phyloP scores from a whole-genome alignment of 768 basidiomycete genomes.

The Pholiota molesta region DNA sequence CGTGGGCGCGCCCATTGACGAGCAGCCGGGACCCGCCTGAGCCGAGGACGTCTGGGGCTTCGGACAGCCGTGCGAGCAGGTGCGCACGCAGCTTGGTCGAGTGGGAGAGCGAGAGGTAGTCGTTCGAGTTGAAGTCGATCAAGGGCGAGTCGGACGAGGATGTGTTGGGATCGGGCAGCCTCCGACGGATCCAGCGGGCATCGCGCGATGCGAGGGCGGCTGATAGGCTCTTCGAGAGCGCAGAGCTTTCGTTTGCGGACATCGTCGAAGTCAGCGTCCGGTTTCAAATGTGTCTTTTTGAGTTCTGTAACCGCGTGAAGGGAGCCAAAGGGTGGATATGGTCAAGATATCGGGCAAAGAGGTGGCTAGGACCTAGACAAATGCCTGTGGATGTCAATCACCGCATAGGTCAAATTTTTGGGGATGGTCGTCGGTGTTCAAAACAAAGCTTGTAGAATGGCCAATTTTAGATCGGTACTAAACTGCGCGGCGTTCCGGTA shows the following conservation, averaged over 20 bases:
- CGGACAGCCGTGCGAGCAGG: conserved; percentile 58
- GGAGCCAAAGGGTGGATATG: too few relatives aligned
- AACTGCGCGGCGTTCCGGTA: conserved; percentile 12
- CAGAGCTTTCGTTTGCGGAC: conserved; percentile 12
- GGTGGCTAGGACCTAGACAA: neutral
- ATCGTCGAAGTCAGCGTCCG: neutral
- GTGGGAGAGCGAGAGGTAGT: conserved; percentile 83
- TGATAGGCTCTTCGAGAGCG: conserved; percentile 34
- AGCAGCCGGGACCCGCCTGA: conserved; percentile 89
- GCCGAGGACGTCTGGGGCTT: conserved; percentile 68
- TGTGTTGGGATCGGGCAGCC: conserved; percentile 59
- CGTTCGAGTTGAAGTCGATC: conserved; percentile 86
- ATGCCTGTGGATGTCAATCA: neutral
- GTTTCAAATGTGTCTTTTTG: neutral
- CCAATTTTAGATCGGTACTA: neutral
- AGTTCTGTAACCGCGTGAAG: too few relatives aligned
- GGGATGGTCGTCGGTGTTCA: conserved; percentile 7
- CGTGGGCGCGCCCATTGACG: conserved; percentile 74
- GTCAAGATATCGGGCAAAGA: neutral
- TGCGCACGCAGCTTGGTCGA: conserved; percentile 56
- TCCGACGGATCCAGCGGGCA: conserved; percentile 66
- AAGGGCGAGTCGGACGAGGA: conserved; percentile 35
- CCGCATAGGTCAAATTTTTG: conserved; percentile 9
- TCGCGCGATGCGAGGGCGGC: conserved; percentile 67
- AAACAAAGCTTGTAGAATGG: neutral